A percentile compares a stretch with the other conserved stretches of the same genome.
phyloP scores from a whole-genome alignment of 2,329 filamentous ascomycete species.

The Cladosporium phlei region DNA sequence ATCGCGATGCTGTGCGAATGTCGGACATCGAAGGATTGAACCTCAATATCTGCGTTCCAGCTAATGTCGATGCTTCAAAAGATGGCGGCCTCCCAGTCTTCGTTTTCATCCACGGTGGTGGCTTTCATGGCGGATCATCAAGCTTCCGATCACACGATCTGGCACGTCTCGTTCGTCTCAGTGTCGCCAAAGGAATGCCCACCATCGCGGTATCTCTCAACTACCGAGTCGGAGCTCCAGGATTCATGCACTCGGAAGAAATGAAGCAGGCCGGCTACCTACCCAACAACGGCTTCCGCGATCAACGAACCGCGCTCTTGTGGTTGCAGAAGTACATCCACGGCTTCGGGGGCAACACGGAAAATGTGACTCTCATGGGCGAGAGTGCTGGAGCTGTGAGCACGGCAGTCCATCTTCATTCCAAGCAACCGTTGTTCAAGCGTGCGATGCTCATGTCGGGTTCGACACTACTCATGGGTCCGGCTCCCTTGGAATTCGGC shows the following conservation, averaged over 20 bases:
- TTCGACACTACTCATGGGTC: constrained; percentile 38
- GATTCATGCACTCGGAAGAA: constrained; percentile 34
- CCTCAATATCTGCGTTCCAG: constrained; percentile 48
- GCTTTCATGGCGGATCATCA: constrained; percentile 46
- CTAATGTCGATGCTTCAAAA: not conserved
- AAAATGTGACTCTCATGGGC: constrained; percentile 39
- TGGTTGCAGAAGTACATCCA: constrained; percentile 36
- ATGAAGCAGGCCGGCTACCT: constrained; percentile 22
- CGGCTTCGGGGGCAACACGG: constrained; percentile 36
- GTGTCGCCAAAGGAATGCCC: constrained; percentile 40
- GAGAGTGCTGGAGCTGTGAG: constrained; percentile 47
- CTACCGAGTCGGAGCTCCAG: constrained; percentile 44
- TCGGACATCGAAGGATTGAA: constrained; percentile 50
- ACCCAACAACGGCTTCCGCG: constrained; percentile 23
- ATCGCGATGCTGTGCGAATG: constrained; percentile 22
- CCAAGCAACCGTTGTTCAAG: constrained; percentile 38
- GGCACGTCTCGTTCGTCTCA: constrained; percentile 42
- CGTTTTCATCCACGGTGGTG: constrained; percentile 52
- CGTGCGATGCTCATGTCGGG: constrained; percentile 42
- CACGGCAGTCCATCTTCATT: constrained; percentile 28
- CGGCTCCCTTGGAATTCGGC: constrained; percentile 35
- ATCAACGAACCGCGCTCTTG: constrained; percentile 33
- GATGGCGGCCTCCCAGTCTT: constrained; percentile 42
- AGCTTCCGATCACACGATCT: constrained; percentile 52
- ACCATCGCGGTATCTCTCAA: constrained; percentile 40